A percentile compares a stretch with the other conserved stretches of the same genome.
Evolutionary conservation across 257 asterid species (phyloP).

Genomic region (Echium plantagineum): DNA sequence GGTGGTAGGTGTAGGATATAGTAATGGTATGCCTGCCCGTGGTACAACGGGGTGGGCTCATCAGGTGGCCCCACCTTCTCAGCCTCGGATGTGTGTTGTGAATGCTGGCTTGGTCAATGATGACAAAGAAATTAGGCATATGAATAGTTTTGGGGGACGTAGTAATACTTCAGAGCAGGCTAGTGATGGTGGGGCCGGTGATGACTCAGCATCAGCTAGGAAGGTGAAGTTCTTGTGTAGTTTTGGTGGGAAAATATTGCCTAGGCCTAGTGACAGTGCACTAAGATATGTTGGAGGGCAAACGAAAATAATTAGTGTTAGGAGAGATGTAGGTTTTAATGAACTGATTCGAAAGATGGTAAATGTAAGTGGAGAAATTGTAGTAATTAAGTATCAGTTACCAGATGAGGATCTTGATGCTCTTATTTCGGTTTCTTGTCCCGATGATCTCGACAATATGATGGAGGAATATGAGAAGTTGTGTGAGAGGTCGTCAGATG

Average conservation of each 20-base stretch:
- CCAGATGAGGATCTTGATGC: slow-evolving; percentile 98
- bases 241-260: slow-evolving; percentile 91
- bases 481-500: slow-evolving; percentile 61
- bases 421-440: slow-evolving; percentile 80
- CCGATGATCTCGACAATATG: slow-evolving; percentile 96
- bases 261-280: slow-evolving; percentile 77
- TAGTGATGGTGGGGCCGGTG: slow-evolving; percentile 65
- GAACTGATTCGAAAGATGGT: slow-evolving; percentile 62
- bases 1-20: slow-evolving; percentile 40
- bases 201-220: slow-evolving; percentile 54
- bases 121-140: slow-evolving; percentile 21
- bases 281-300: slow-evolving; percentile 96
- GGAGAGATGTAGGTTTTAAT: slow-evolving; percentile 44
- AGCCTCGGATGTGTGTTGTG: slow-evolving; percentile 24
- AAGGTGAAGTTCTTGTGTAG: slow-evolving; percentile 87
- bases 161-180: slow-evolving; percentile 46
- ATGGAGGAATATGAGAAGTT: slow-evolving; percentile 91
- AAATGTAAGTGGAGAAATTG: slow-evolving; percentile 42
- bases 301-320: slow-evolving; percentile 74
- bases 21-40: slow-evolving; percentile 24
- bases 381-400: slow-evolving; percentile 80
- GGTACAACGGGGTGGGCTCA: slow-evolving; percentile 61
- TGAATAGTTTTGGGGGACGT: slow-evolving; percentile 23
- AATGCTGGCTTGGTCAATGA: slow-evolving; percentile 27
- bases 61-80: slow-evolving; percentile 28